A percentile compares a stretch with the other conserved stretches of the same genome.
Evolutionary conservation across 2,329 filamentous ascomycete genomes (phyloP).

Genomic region (Ceratocystis papillata): DNA sequence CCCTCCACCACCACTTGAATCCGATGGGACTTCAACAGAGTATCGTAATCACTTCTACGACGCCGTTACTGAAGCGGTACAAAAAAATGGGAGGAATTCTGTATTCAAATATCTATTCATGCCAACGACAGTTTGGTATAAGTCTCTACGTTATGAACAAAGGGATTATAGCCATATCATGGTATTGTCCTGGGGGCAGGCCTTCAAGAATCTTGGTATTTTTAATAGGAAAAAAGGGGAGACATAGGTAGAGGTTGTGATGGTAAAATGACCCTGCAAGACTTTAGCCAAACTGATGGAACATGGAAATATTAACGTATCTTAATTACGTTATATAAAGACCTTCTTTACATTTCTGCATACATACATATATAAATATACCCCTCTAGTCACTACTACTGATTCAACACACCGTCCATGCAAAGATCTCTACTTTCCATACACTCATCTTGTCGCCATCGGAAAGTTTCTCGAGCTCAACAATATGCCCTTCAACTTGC

Average conservation of each 20-base stretch:
- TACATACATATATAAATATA: conserved; percentile 2
- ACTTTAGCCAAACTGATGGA: background rate
- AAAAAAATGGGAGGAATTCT: background rate
- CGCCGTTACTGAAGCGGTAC: conserved; percentile 3
- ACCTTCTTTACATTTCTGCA: background rate
- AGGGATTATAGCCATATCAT: conserved; percentile 7
- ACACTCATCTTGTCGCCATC: conserved; percentile 9
- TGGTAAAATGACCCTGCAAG: background rate
- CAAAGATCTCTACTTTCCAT: background rate
- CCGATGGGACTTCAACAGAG: background rate
- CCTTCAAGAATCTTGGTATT: background rate
- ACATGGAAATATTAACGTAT: background rate
- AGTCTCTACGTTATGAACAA: background rate
- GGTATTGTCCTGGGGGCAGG: background rate
- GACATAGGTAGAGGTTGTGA: background rate
- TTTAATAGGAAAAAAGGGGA: background rate
- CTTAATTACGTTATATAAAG: background rate
- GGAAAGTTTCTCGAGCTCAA: conserved; percentile 66
- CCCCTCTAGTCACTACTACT: background rate
- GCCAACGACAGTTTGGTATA: conserved; percentile 5
- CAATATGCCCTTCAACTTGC: conserved; percentile 67
- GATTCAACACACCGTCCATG: background rate
- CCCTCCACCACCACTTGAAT: conserved; percentile 32
- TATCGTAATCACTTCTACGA: conserved; percentile 15
- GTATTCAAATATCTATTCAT: background rate